Base-by-base conservation (phyloP, 345 rosid genomes). In the Conringia planisiliqua region DNA sequence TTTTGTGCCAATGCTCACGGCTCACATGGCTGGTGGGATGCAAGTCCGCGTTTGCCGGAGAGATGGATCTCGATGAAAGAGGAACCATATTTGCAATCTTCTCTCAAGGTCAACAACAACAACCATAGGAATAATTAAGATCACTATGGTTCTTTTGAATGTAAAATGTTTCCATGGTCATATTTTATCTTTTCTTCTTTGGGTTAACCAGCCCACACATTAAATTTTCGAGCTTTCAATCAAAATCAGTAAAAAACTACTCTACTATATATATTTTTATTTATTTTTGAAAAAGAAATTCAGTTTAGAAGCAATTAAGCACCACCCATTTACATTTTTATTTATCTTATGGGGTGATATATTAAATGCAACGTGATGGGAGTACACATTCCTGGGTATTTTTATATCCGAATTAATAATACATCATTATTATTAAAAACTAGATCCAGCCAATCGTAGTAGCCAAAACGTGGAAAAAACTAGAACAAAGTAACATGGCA, bases 11-110 rank as follows among this genome's bases (percentile, higher is more conserved):
- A 84, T 81, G 58, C 78, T 85, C 71, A 86, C 90, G 46, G 87
- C 88, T 70, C 89, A 83, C 74, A 85, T 85, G 91, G 83, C 85
- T 62, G 86, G 86, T 60, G 94, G 91, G 51, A 51, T 86, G 50
- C 79, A 80, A 72, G 88, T 86, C 63, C 59, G 68, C 65, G 69
- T 88, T 70, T 73, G 69, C 39, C 63, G 70, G 72, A 80, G 90
- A 81, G 70, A 78, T 29, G 38, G 59, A 54, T 54, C 59, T 54
- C 59, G 18, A 27, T 33, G 67, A 10, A 10, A 52, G 38, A 47
- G 43, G 43, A 55, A 57, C 43, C 29, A 47, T 5, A 62, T 62
- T 62, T 62, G 33, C 40, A 32, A 32, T 54, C 3, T 54, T n/a
- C 16, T 14, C 18, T 54, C 35, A 26, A 26, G 14, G 7, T 52